These are phyloP conservation scores for Candida nonsorbophila DNA, from an alignment of 805 yeast genomes.

Conservation along the genomic window DNA sequence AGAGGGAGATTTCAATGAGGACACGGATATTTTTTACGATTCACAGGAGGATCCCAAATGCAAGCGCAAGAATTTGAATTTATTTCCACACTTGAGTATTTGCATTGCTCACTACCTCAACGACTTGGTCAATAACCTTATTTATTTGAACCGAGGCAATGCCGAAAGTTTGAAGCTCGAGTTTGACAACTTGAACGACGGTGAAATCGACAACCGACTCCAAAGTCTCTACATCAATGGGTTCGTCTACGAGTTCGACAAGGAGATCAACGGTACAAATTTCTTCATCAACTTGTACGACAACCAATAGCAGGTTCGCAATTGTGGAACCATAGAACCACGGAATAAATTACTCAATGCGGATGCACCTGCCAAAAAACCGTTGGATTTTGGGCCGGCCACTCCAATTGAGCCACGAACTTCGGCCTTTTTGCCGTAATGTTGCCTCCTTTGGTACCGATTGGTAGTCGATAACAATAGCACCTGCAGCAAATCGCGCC, in stretches of 20 bases:
- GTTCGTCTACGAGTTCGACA: slow-evolving; percentile 26
- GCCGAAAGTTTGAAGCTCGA: slow-evolving; percentile 31
- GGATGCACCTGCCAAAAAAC: too few relatives aligned
- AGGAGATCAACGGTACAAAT: slow-evolving; percentile 36
- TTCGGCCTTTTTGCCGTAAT: too few relatives aligned
- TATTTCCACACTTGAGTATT: slow-evolving; percentile 9
- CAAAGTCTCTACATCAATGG: slow-evolving; percentile 27
- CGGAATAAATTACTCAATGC: too few relatives aligned
- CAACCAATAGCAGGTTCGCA: too few relatives aligned
- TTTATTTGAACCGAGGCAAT: slow-evolving; percentile 33
- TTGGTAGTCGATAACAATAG: too few relatives aligned
- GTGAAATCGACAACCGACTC: slow-evolving; percentile 21
- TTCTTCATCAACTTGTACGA: too few relatives aligned
- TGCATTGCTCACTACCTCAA: slow-evolving; percentile 32
- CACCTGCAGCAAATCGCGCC: too few relatives aligned
- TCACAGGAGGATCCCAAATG: slow-evolving; percentile 4
- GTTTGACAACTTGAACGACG: slow-evolving; percentile 28
- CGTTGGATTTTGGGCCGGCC: too few relatives aligned
- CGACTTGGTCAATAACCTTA: slow-evolving; percentile 24
- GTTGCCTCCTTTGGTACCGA: too few relatives aligned
- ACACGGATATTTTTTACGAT: slow-evolving; percentile 17
- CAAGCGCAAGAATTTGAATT: slow-evolving; percentile 1
- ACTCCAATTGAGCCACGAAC: too few relatives aligned
- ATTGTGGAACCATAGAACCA: too few relatives aligned
- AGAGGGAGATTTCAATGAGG: slow-evolving; percentile 34